phyloP scores from a whole-genome alignment of 352 stramenopile genomes.

The Hyaloperonospora arabidopsidis region DNA sequence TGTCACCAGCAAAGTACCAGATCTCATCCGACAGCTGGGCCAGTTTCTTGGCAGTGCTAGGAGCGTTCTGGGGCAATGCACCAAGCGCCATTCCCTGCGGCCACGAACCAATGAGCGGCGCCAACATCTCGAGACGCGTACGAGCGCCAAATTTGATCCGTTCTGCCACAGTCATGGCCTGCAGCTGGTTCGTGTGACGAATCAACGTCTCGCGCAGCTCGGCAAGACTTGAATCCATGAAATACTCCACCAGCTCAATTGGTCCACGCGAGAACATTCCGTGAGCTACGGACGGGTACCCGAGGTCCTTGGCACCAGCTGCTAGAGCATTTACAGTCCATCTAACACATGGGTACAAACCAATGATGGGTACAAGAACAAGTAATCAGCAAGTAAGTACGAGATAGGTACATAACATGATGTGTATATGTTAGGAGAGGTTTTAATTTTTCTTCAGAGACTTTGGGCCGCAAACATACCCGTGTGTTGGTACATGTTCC shows the following conservation, averaged over 20 bases:
- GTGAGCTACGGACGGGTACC: constrained; percentile 73
- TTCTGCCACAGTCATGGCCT: constrained; percentile 65
- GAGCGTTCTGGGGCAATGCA: constrained; percentile 65
- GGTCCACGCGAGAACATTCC: constrained; percentile 72
- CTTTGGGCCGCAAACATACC: constrained; percentile 40
- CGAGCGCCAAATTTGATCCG: constrained; percentile 76
- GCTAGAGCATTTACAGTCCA: constrained; percentile 72
- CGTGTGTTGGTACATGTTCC: constrained; percentile 35
- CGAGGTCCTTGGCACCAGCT: constrained; percentile 54
- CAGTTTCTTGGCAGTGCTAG: constrained; percentile 62
- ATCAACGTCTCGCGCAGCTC: constrained; percentile 56
- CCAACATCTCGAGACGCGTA: constrained; percentile 55
- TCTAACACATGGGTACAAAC: constrained; percentile 26
- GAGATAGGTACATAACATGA: too few relatives aligned
- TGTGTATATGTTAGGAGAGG: too few relatives aligned
- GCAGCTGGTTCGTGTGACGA: constrained; percentile 47
- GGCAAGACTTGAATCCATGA: constrained; percentile 70
- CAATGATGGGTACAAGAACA: background rate
- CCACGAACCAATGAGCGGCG: constrained; percentile 53
- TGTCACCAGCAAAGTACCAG: constrained; percentile 83
- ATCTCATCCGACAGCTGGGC: constrained; percentile 72
- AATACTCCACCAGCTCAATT: constrained; percentile 79
- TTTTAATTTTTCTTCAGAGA: too few relatives aligned
- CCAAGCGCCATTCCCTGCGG: constrained; percentile 76
- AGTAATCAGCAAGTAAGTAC: background rate